Evolutionary conservation across 139 green algal species (phyloP).

Genomic region (Microglena sp.): DNA sequence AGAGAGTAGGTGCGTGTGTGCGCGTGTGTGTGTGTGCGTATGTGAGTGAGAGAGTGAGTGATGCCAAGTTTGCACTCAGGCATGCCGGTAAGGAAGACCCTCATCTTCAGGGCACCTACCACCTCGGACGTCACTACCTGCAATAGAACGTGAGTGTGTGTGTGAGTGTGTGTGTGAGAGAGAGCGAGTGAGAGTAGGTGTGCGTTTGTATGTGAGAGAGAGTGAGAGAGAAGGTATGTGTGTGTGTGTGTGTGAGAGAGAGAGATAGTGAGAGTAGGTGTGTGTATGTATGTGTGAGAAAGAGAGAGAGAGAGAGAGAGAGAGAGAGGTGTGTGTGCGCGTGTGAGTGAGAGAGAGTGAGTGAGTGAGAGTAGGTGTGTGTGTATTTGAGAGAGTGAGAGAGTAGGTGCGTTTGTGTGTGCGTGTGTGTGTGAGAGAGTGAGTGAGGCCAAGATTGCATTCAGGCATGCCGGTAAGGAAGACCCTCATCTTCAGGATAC

Average conservation of each 20-base stretch:
- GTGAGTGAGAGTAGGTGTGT: not conserved
- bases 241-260: too few relatives aligned
- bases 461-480: constrained; percentile 95
- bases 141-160: not conserved
- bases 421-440: not conserved
- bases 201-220: not conserved
- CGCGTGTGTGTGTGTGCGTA: not conserved
- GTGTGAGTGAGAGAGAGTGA: not conserved
- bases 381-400: not conserved
- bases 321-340: not conserved
- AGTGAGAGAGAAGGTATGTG: too few relatives aligned
- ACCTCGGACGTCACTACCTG: constrained; percentile 50
- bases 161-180: constrained; percentile 6
- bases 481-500: constrained; percentile 90
- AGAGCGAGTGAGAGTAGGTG: not conserved
- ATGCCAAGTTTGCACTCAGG: constrained; percentile 97
- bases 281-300: not conserved
- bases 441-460: constrained; percentile 81
- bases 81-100: constrained; percentile 90
- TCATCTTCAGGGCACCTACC: constrained; percentile 88
- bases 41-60: constrained; percentile 22
- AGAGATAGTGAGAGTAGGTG: too few relatives aligned
- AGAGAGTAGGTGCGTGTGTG: not conserved
- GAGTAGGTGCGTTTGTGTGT: not conserved
- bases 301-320: constrained; percentile 64